These are phyloP conservation scores for Lepidopterella palustris DNA, from an alignment of 495 filamentous ascomycete species.

Conservation along the genomic window DNA sequence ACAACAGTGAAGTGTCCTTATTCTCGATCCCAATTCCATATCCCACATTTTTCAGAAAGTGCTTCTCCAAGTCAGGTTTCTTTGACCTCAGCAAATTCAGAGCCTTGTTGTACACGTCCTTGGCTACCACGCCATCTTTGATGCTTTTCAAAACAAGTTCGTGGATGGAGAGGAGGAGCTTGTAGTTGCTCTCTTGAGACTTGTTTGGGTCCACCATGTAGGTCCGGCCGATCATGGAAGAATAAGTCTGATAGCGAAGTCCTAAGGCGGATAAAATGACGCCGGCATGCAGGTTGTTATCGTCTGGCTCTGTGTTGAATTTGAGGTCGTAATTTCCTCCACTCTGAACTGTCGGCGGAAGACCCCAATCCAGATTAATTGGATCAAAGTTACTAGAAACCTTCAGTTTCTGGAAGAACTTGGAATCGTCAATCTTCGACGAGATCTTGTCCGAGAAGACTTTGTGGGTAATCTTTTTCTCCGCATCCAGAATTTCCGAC, in stretches of 20 bases:
- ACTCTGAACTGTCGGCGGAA: conserved; percentile 88
- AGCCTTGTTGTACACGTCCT: conserved; percentile 90
- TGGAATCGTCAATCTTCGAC: conserved; percentile 80
- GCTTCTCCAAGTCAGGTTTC: conserved; percentile 88
- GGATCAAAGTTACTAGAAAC: conserved; percentile 81
- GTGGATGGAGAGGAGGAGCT: conserved; percentile 78
- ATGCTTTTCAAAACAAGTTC: conserved; percentile 82
- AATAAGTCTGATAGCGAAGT: conserved; percentile 89
- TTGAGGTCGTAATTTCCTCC: conserved; percentile 91
- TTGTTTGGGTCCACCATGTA: conserved; percentile 97
- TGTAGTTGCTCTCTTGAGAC: conserved; percentile 88
- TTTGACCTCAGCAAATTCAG: conserved; percentile 68
- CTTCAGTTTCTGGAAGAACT: conserved; percentile 86
- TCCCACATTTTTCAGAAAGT: conserved; percentile 86
- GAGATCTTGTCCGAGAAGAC: conserved; percentile 76
- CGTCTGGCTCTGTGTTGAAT: conserved; percentile 64
- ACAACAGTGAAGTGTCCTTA: conserved; percentile 68
- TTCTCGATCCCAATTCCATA: conserved; percentile 89
- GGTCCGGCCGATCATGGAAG: conserved; percentile 80
- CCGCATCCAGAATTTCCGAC: conserved; percentile 87
- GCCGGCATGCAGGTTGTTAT: conserved; percentile 81
- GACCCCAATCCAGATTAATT: conserved; percentile 87
- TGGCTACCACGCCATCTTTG: conserved; percentile 76
- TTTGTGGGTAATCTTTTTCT: conserved; percentile 92
- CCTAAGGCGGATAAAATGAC: conserved; percentile 90